phyloP scores from a whole-genome alignment of 306 rosid species.

The Acacia crassicarpa region DNA sequence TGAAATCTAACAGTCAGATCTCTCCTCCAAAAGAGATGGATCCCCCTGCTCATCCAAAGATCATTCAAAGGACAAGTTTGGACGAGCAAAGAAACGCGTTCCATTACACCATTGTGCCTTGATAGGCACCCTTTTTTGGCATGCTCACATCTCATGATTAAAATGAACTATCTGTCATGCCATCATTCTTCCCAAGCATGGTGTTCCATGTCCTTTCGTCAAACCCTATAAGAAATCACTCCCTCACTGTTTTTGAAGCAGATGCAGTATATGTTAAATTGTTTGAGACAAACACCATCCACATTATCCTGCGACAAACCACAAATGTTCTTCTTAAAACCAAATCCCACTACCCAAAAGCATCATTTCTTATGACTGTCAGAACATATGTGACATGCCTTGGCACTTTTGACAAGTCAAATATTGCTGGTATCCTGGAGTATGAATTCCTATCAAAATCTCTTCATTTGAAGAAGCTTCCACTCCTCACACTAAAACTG shows the following conservation, averaged over 20 bases:
- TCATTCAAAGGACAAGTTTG: too few species aligned
- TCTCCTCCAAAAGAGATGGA: too few species aligned
- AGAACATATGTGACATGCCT: constrained; percentile 39
- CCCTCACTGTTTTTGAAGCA: constrained; percentile 43
- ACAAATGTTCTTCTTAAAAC: constrained; percentile 50
- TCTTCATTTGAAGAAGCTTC: constrained; percentile 32
- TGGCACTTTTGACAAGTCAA: constrained; percentile 55
- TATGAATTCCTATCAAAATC: constrained; percentile 20
- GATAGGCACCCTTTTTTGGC: constrained; percentile 72
- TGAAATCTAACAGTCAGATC: too few species aligned
- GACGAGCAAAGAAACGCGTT: too few species aligned
- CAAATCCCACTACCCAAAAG: constrained; percentile 44
- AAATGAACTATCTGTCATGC: constrained; percentile 65
- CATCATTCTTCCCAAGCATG: constrained; percentile 56
- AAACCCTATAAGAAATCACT: constrained; percentile 53
- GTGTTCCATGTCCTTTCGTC: constrained; percentile 44
- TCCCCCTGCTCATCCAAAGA: too few species aligned
- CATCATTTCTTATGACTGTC: constrained; percentile 42
- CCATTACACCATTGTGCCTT: constrained; percentile 41
- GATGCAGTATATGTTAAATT: constrained; percentile 52
- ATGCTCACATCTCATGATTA: constrained; percentile 65
- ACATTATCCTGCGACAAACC: constrained; percentile 51
- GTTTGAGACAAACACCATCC: constrained; percentile 36
- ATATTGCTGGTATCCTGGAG: constrained; percentile 42
- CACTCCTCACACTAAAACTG: constrained; percentile 31